Percentiles rank a stretch among this genome's conserved stretches.
Conservation (phyloP, 176 grass and related monocot genomes). For the Cymbopogon citratus region DNA sequence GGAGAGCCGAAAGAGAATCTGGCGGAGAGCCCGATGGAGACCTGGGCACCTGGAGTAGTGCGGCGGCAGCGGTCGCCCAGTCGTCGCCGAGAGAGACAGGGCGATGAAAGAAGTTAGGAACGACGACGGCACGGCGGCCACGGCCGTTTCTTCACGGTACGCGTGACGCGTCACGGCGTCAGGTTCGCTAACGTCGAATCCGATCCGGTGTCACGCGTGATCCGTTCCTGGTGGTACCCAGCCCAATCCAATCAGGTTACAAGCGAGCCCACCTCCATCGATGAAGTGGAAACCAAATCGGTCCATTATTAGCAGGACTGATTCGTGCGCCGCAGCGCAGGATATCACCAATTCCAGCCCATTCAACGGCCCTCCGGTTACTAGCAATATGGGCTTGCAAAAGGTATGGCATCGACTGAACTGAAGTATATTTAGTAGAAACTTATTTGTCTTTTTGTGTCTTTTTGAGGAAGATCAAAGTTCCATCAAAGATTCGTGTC, state of each 20-base stretch:
- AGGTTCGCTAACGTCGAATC: not conserved
- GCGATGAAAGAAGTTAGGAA: not conserved
- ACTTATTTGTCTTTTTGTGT: no score
- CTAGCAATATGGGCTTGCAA: not conserved
- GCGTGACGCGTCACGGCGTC: not conserved
- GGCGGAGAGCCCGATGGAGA: not conserved
- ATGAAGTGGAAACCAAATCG: not conserved
- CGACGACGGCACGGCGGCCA: no score
- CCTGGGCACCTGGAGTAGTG: not conserved
- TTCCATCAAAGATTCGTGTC: no score
- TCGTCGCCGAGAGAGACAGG: not conserved
- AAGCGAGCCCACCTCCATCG: not conserved
- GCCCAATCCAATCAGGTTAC: not conserved
- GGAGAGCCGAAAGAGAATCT: not conserved
- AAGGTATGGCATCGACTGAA: no score
- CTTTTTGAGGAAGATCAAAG: no score
- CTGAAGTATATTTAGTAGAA: no score
- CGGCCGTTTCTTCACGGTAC: not conserved
- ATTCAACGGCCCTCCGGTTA: not conserved
- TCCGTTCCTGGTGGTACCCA: no score
- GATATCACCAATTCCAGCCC: no score
- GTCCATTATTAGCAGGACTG: not conserved
- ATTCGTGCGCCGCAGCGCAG: no score
- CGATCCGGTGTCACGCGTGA: no score
- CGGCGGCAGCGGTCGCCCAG: not conserved